Conservation (phyloP, 495 filamentous ascomycete genomes). For the Letharia columbiana region DNA sequence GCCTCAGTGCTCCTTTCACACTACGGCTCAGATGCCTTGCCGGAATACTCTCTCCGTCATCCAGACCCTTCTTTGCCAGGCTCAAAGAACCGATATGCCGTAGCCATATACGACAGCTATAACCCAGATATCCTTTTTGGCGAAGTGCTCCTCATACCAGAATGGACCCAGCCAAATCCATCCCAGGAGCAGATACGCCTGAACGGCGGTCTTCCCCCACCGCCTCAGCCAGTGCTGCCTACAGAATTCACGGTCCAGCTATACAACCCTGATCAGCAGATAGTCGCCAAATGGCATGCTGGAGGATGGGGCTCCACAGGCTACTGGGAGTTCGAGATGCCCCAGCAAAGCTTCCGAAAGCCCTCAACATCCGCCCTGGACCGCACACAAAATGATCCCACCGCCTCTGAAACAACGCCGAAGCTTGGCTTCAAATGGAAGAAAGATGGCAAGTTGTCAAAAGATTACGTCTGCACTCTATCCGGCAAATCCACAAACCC, state of each 20-base stretch:
- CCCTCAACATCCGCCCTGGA: constrained; percentile 72
- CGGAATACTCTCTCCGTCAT: constrained; percentile 69
- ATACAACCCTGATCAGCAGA: constrained; percentile 86
- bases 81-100: constrained; percentile 74
- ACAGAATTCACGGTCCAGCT: constrained; percentile 73
- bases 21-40: constrained; percentile 66
- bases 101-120: constrained; percentile 75
- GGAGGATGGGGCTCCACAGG: constrained; percentile 70
- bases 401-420: constrained; percentile 60
- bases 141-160: constrained; percentile 75
- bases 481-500: constrained; percentile 61
- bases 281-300: constrained; percentile 59
- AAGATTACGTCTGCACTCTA: constrained; percentile 73
- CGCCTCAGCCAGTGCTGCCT: constrained; percentile 69
- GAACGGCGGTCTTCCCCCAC: constrained; percentile 58
- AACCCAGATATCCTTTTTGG: constrained; percentile 75
- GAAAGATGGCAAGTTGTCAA: constrained; percentile 76
- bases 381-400: constrained; percentile 59
- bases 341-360: constrained; percentile 70
- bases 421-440: constrained; percentile 85
- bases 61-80: constrained; percentile 59
- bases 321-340: constrained; percentile 88
- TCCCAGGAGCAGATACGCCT: constrained; percentile 71
- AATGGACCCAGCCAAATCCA: constrained; percentile 73
- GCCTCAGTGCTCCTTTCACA: constrained; percentile 63